Base-by-base conservation (phyloP, 2,329 filamentous ascomycete genomes). In the Verticillium longisporum region DNA sequence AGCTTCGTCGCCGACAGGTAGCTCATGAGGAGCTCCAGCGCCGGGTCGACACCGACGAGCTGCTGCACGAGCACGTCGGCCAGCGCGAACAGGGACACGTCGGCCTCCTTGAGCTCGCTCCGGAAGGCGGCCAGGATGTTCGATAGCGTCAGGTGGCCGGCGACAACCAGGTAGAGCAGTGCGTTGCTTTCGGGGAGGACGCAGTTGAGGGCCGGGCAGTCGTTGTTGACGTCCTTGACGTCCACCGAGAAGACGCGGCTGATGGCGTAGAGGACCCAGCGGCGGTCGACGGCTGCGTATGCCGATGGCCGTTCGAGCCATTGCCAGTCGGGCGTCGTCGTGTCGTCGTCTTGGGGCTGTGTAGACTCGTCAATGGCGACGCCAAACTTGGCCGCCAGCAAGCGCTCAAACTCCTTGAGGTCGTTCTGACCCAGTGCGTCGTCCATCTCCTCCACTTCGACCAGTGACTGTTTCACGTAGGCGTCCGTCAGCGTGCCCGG, bases 1-100 rank as follows among this genome's bases (percentile, higher is more conserved):
- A 92, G 79, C 67, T 85, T 84, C 7, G 88, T 89, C 6, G 82
- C 81, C 45, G 84, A 83, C 6, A 93, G 77, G 62, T 91, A 85
- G 60, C 82, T 83, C 54, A 88, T 80, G 45, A 92, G 78, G 2
- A 91, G 76, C 58, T 87, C 83, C 71, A 91, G 82, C 37, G 86
- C 85, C 2, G 86, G 83, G 67, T 92, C 89, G n/a, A 87, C 79
- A 57, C 87, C 80, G 1, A 83, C 80, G 41, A 92, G 75, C 55
- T 87, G 79, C 55, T 79, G 74, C 26, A 90, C 81, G 4, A 92
- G 77, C 61, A 89, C 84, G 37, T 84, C 83, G 11, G 86, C 80
- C 14, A 83, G 74, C 32, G 81, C 76, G 57, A 68, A 71, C 53
- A 82, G 79, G 0, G 73, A 69, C 13, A 76, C 71, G 53, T 83